Evolutionary conservation across 768 basidiomycete genomes (phyloP), one percentile per base, ranked within the genome.

Genomic region (Lentinus brumalis): DNA sequence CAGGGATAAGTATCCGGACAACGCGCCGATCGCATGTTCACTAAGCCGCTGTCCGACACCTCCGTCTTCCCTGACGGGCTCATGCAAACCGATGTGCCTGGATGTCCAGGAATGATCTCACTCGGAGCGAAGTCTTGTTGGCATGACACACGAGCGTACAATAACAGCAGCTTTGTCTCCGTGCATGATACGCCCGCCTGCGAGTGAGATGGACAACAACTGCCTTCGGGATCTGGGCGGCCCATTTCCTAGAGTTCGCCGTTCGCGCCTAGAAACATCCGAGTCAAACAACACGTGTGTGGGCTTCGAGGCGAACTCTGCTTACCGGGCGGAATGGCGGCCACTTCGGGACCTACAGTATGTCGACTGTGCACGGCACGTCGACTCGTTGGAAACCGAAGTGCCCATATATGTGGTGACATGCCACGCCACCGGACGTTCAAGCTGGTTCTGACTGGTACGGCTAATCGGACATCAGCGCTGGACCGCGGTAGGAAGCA

Each of bases 151-250:
- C 26, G 26, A 26, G 38, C 56, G 44, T 41, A 51, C 51, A 31
- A 42, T 26, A 35, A 31, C 14, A n/a, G 46, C 46, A 21, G 49
- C 26, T 50, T 52, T 40, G 56, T 46, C 56, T 53, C 57, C 56
- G 60, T 55, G 50, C 60, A 51, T 56, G 61, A 57, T 44, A 16
- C 55, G 42, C 42, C 60, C 53, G 60, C 40, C 39, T 50, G 47
- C 47, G 35, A 35, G 35, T 35, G 7, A 35, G 35, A 35, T 35
- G 35, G 7, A 35, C 35, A 11, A 6, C 35, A 35, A 6, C 35
- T 35, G 11, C 35, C 35, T 7, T 35, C 35, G 35, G 35, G 11
- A 35, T 35, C 35, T 11, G 35, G 35, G 35, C 35, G 35, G 35
- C 35, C 7, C 35, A 35, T 35, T 35, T 35, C 35, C 35, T 35